Conservation (phyloP, 2,329 filamentous ascomycete genomes). For the Penicillium polonicum region DNA sequence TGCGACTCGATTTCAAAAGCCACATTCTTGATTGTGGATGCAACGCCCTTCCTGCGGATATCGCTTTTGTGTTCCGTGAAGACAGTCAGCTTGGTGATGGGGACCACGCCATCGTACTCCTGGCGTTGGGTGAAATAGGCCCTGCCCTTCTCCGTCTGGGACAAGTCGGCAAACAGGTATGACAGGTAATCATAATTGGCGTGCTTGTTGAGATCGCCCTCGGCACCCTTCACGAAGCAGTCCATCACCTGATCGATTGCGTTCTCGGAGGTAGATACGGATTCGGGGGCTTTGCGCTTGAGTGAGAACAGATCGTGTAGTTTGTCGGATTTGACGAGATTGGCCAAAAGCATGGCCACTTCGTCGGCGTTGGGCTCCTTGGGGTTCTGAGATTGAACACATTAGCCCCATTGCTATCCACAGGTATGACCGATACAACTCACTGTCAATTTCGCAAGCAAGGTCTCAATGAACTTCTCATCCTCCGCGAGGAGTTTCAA, state of each 20-base stretch:
- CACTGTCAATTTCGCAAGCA: constrained; percentile 73
- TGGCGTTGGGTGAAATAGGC: constrained; percentile 73
- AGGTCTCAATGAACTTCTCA: constrained; percentile 72
- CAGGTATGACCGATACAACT: constrained; percentile 50
- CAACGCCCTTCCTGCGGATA: constrained; percentile 88
- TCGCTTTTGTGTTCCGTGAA: constrained; percentile 88
- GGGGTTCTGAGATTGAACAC: constrained; percentile 25
- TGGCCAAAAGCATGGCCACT: constrained; percentile 87
- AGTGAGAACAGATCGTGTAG: constrained; percentile 67
- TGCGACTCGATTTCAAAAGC: constrained; percentile 79
- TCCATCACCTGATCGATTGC: constrained; percentile 91
- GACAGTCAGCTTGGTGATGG: constrained; percentile 85
- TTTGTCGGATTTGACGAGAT: constrained; percentile 77
- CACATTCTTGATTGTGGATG: constrained; percentile 90
- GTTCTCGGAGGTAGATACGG: constrained; percentile 68
- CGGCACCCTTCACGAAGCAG: constrained; percentile 89
- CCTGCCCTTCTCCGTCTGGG: constrained; percentile 73
- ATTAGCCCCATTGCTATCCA: background rate
- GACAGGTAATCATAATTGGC: constrained; percentile 90
- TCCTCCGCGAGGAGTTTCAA: constrained; percentile 72
- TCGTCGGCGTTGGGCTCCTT: constrained; percentile 81
- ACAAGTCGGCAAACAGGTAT: constrained; percentile 90
- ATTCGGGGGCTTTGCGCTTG: constrained; percentile 66
- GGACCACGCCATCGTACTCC: constrained; percentile 78
- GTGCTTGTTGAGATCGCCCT: constrained; percentile 76